Percentiles rank a stretch among this genome's conserved stretches.
Conservation (phyloP, 164 flowering plant genomes). For the Macadamia integrifolia region DNA sequence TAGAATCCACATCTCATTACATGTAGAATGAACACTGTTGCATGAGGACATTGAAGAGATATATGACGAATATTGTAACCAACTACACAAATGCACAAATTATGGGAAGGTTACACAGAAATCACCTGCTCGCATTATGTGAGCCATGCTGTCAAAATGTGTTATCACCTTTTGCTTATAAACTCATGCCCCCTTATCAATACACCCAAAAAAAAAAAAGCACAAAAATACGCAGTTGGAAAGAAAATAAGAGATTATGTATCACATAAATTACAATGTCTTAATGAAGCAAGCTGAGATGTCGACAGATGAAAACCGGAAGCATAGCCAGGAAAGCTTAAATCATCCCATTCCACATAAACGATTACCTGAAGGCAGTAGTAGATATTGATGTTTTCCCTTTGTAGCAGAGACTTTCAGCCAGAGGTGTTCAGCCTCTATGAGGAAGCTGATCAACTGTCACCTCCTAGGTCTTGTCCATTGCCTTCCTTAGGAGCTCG, state of each 20-base stretch:
- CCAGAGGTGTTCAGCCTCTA: constrained; percentile 33
- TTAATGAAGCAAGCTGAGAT: neutral
- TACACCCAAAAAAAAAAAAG: neutral
- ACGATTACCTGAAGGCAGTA: neutral
- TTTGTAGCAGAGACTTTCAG: constrained; percentile 5
- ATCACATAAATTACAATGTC: neutral
- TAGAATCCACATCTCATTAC: no score
- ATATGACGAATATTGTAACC: neutral
- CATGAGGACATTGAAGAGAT: neutral
- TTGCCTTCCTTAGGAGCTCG: constrained; percentile 87
- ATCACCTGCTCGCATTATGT: neutral
- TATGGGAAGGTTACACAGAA: no score
- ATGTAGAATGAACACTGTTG: no score
- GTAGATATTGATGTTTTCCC: neutral
- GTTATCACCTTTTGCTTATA: neutral
- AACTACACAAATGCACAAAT: neutral
- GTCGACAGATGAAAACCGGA: neutral
- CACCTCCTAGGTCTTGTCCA: constrained; percentile 54
- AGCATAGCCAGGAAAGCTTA: no score
- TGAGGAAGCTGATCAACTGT: constrained; percentile 28
- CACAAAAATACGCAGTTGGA: neutral
- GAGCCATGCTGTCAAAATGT: neutral
- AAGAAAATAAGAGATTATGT: neutral
- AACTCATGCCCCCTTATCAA: neutral
- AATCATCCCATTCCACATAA: neutral